phyloP scores from a whole-genome alignment of 495 filamentous ascomycete species.

The Evansstolkia leycettana region DNA sequence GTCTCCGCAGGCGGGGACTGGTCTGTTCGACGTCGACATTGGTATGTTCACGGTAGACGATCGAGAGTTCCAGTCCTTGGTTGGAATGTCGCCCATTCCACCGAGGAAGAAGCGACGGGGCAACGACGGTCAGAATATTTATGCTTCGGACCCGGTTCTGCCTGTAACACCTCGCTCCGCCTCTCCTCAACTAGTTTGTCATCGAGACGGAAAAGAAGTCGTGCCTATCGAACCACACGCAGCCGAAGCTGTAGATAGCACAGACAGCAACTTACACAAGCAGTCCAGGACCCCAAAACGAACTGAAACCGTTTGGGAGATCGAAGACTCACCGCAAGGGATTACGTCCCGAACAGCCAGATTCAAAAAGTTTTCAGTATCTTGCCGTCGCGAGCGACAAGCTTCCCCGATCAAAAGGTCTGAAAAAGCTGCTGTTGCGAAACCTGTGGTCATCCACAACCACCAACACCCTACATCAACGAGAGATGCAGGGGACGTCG shows the following conservation, averaged over 20 bases:
- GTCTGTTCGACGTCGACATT: conserved; percentile 27
- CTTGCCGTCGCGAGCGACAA: conserved; percentile 6
- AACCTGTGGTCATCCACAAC: conserved; percentile 5
- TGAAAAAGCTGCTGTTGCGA: conserved; percentile 2
- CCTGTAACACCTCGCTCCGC: conserved; percentile 18
- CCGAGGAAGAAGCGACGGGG: conserved; percentile 28
- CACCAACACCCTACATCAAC: conserved; percentile 6
- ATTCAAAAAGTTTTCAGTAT: conserved; percentile 3
- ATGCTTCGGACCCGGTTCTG: conserved; percentile 21
- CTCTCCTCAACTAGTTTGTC: conserved; percentile 3
- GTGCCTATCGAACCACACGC: conserved; percentile 6
- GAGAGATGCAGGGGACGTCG: conserved; percentile 7
- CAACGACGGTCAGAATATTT: conserved; percentile 19
- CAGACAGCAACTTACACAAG: conserved; percentile 6
- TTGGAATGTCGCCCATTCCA: conserved; percentile 23
- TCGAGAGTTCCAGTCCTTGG: conserved; percentile 24
- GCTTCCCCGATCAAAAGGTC: conserved; percentile 1
- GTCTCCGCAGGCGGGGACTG: conserved; percentile 24
- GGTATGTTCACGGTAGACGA: conserved; percentile 32
- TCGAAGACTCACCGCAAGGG: conserved; percentile 22
- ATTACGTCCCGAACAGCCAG: conserved; percentile 15
- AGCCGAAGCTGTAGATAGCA: conserved; percentile 3
- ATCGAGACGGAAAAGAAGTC: conserved; percentile 3
- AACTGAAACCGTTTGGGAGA: conserved; percentile 25
- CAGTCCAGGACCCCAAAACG: conserved; percentile 16